Base-by-base conservation (phyloP, 805 yeast species). In the Metschnikowia lochheadii region DNA sequence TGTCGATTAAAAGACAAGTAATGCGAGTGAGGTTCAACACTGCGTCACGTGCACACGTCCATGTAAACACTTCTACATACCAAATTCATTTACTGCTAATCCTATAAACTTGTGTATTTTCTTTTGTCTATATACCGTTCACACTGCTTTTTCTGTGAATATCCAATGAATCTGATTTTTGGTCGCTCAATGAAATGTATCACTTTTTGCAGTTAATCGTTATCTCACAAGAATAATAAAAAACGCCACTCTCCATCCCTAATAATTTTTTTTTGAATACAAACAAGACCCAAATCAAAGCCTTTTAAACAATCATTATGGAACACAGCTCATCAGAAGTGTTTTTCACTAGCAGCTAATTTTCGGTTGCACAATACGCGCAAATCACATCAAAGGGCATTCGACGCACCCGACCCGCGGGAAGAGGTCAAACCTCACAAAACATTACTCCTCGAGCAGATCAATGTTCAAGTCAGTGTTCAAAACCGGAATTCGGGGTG, bases 401-500 rank as follows among this genome's bases (percentile, higher is more conserved):
- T 23, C 11, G 23, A 17, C 36, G 44, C 35, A 31, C 29, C 17
- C 8, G 5, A 38, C 13, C 29, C 23, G 41, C 41, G 41, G 17
- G 29, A 38, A 21, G 41, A 38, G 18, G 13, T 17, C 20, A 42
- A 42, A 32, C 17, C 37, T 18, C 47, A 26, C 47, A 26, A 35
- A 44, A 37, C 36, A 23, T 26, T 18, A 6, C 33, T 8, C 32
- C 35, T 6, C 14, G 40, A 7, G 17, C 15, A 21, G 26, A 44
- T 23, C 23, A 53, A 81, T 81, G 85, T 80, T 81, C 61, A 78
- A 72, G 51, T 75, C 79, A 7, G 75, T 78, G 51, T 79, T 78
- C 58, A 74, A 76, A 35, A 58, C 82, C 5, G 89, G 89, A 0
- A 85, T 85, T 44, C 79, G 83, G 57, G 80, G 84, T 10, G 69